Base-by-base conservation (phyloP, 2,329 filamentous ascomycete species). In the Penicillium rolfsii region DNA sequence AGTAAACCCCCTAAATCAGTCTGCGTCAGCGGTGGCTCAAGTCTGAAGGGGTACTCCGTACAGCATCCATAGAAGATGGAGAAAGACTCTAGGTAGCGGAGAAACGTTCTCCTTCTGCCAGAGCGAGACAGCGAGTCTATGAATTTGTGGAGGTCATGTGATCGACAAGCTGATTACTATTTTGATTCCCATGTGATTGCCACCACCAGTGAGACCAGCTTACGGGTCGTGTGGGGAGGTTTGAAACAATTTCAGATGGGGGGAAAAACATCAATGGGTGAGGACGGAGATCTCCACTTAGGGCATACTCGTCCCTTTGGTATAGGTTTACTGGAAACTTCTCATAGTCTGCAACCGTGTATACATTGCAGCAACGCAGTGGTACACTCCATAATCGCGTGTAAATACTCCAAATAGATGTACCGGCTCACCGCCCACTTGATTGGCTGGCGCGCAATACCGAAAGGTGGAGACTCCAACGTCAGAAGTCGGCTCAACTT, bases 381-480 rank as follows among this genome's bases (percentile, higher is more conserved):
- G 19, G 19, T 22, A 22, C 19, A 22, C 19, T 22, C 19, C 19
- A 22, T 22, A 22, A 22, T 22, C 14, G 2, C 22, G 7, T 11
- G 24, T 45, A 14, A 26, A 46, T 26, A 46, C 24, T 46, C n/a
- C 24, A 2, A 7, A 6, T 41, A 22, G 4, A 22, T 41, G 1
- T 19, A n/a, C 8, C 22, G 9, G 40, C 40, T 28, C 26, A 48
- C 45, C 26, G 30, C 12, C 8, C 30, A 3, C 19, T 11, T 67
- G 63, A 70, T 71, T 70, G 69, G 70, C 57, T 57, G 69, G 70
- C 26, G 65, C 67, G 55, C 57, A 60, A 66, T 65, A 59, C 69
- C 60, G 66, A 54, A 9, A 26, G 50, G 50, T 52, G 33, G 50
- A 52, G 9, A 11, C 30, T 8, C 19, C 35, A 14, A 52, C 50